Conservation (phyloP, 225 moss, liverwort and hornwort genomes). For the Bryoerythrophyllum caledonicum region DNA sequence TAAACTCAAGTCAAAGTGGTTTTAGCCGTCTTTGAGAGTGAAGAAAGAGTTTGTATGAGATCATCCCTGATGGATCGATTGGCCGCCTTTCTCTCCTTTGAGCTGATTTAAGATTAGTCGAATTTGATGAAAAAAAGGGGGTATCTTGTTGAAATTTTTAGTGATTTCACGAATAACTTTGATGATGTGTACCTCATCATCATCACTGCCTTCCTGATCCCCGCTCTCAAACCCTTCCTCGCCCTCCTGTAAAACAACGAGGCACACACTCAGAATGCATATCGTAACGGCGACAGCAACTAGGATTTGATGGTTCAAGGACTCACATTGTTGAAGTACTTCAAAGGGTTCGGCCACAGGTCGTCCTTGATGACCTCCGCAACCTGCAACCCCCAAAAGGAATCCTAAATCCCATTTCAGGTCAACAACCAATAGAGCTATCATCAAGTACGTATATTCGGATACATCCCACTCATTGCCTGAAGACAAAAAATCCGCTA, state of each 20-base stretch:
- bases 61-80: too few species aligned
- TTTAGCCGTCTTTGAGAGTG: too few species aligned
- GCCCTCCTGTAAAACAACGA: conserved; percentile 61
- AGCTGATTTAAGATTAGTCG: too few species aligned
- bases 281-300: not conserved
- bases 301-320: not conserved
- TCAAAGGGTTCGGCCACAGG: conserved; percentile 97
- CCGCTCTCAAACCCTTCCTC: conserved; percentile 91
- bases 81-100: too few species aligned
- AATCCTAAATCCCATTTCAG: conserved; percentile 34
- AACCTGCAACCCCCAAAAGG: conserved; percentile 59
- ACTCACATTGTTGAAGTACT: conserved; percentile 94
- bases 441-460: not conserved
- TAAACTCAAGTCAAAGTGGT: too few species aligned
- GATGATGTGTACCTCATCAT: conserved; percentile 56
- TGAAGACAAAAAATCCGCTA: not conserved
- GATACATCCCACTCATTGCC: not conserved
- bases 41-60: too few species aligned
- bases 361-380: conserved; percentile 99
- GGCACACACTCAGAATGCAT: not conserved
- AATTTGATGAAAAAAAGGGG: too few species aligned
- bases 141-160: too few species aligned
- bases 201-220: conserved; percentile 79
- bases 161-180: too few species aligned
- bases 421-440: conserved; percentile 24